phyloP scores from a whole-genome alignment of 257 asterid species.

The Penstemon eatonii region DNA sequence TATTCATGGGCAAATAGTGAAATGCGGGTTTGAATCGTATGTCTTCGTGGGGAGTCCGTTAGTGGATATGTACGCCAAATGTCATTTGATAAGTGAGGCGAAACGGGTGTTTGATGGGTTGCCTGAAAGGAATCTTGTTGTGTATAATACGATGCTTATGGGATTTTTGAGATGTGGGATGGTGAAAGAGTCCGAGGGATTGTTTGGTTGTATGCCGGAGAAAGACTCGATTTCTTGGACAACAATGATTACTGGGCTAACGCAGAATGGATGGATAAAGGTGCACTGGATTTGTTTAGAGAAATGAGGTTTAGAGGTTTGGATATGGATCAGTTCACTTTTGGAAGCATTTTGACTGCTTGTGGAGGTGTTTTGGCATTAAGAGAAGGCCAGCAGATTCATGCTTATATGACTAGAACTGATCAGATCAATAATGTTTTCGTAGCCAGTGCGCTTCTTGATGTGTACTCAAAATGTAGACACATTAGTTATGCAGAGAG shows the following conservation, averaged over 20 bases:
- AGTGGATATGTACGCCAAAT: slow-evolving; percentile 84
- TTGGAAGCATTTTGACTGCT: slow-evolving; percentile 82
- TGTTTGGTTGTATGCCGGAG: slow-evolving; percentile 63
- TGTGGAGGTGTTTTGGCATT: slow-evolving; percentile 68
- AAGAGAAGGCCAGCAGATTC: slow-evolving; percentile 81
- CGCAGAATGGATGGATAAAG: slow-evolving; percentile 55
- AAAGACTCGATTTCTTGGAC: slow-evolving; percentile 92
- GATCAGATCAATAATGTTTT: slow-evolving; percentile 59
- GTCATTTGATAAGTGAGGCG: slow-evolving; percentile 58
- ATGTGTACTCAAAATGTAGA: slow-evolving; percentile 83
- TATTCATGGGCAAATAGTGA: slow-evolving; percentile 77
- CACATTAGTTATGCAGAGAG: slow-evolving; percentile 62
- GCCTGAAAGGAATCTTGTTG: slow-evolving; percentile 53
- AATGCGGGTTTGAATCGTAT: slow-evolving; percentile 66
- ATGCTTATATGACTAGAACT: slow-evolving; percentile 58
- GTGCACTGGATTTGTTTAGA: slow-evolving; percentile 54
- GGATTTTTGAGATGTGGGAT: slow-evolving; percentile 59
- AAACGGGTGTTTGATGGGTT: slow-evolving; percentile 55
- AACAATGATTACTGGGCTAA: slow-evolving; percentile 74
- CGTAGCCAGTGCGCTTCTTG: slow-evolving; percentile 92
- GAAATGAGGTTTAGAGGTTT: slow-evolving; percentile 63
- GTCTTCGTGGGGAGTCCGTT: slow-evolving; percentile 81
- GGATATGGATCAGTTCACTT: slow-evolving; percentile 77
- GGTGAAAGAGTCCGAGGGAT: slow-evolving; percentile 42
- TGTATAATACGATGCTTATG: slow-evolving; percentile 30